Conservation (phyloP, 495 filamentous ascomycete genomes). For the Letharia lupina region DNA sequence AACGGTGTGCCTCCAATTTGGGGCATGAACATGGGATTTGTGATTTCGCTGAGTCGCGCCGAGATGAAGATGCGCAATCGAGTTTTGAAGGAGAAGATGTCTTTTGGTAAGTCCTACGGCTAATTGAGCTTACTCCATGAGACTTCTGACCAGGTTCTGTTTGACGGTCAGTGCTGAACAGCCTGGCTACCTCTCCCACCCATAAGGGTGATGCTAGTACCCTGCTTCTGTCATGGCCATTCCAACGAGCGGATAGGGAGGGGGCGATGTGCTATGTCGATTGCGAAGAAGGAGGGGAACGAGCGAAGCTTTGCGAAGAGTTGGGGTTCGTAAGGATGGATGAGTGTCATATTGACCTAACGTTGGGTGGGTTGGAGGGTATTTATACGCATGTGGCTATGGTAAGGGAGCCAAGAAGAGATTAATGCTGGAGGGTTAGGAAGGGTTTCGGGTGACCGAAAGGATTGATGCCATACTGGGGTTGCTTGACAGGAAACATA, state of each 20-base stretch:
- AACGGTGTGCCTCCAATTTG: no score
- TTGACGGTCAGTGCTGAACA: slow-evolving; percentile 34
- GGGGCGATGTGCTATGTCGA: slow-evolving; percentile 31
- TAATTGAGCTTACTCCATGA: no score
- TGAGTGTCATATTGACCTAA: neutral
- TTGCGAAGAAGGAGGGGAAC: slow-evolving; percentile 28
- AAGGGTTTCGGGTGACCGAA: no score
- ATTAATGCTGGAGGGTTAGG: neutral
- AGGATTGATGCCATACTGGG: no score
- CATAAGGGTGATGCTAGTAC: slow-evolving; percentile 43
- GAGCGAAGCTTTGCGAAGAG: slow-evolving; percentile 9
- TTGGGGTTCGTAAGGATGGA: slow-evolving; percentile 30
- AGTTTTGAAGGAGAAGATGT: no score
- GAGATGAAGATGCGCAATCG: no score
- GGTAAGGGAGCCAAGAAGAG: slow-evolving; percentile 4
- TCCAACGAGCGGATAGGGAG: slow-evolving; percentile 34
- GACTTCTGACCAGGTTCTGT: neutral
- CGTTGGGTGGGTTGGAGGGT: neutral
- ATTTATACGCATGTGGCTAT: slow-evolving; percentile 9
- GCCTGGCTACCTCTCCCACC: slow-evolving; percentile 42
- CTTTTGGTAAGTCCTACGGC: no score
- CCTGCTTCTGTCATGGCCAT: slow-evolving; percentile 44
- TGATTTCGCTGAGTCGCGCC: no score
- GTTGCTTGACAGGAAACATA: no score
- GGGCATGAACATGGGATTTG: no score